Evolutionary conservation across 305 asterid genomes (phyloP).

Genomic region (Fraxinus sp.): DNA sequence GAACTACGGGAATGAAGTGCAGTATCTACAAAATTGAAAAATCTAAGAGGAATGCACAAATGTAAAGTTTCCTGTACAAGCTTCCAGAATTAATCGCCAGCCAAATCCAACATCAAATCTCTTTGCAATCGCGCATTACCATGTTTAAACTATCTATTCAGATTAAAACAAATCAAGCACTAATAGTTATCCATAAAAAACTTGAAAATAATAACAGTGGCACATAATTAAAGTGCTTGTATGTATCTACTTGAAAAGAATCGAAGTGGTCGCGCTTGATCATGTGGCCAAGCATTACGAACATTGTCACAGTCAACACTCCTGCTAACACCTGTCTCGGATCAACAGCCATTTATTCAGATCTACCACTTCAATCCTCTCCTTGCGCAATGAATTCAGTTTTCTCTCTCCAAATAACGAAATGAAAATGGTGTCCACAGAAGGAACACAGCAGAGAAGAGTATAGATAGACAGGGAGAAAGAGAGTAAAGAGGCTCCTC

Average conservation of each 20-base stretch:
- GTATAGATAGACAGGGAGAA: background rate
- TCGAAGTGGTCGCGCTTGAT: constrained; percentile 87
- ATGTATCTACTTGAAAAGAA: constrained; percentile 43
- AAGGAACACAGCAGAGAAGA: background rate
- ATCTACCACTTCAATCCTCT: constrained; percentile 18
- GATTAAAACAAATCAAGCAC: constrained; percentile 23
- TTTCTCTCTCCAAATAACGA: background rate
- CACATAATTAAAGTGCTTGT: background rate
- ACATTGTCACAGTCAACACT: constrained; percentile 83
- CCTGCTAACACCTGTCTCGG: constrained; percentile 92
- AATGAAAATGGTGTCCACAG: background rate
- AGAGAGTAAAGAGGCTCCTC: background rate
- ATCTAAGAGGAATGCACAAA: background rate
- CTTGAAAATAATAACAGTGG: background rate
- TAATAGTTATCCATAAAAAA: background rate
- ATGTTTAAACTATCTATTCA: background rate
- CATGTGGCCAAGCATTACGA: constrained; percentile 93
- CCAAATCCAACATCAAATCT: too few species aligned
- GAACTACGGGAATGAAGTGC: background rate
- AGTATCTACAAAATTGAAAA: background rate
- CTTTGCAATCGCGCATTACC: constrained; percentile 18
- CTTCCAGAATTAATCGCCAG: background rate
- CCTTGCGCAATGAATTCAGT: background rate
- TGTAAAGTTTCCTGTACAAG: constrained; percentile 7
- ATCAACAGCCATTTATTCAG: constrained; percentile 77